These are phyloP conservation scores for Neobulgaria alba DNA, from an alignment of 2,329 filamentous ascomycete genomes.

Conservation along the genomic window DNA sequence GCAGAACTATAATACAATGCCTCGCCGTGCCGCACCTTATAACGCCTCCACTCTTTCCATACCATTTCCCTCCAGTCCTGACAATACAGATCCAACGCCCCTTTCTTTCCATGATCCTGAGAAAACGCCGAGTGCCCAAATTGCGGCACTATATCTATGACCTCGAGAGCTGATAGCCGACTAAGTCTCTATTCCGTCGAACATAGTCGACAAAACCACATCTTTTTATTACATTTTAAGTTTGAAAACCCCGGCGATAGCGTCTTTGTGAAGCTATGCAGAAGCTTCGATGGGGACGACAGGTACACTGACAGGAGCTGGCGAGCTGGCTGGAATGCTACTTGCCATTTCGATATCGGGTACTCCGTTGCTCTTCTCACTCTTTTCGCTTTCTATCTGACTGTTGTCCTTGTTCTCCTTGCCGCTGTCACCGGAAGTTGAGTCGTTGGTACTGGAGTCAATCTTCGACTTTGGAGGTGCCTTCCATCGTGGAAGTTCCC, in stretches of 20 bases:
- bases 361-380: constrained; percentile 49
- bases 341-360: constrained; percentile 53
- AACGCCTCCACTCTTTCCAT: background rate
- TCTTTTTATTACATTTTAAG: too few species aligned
- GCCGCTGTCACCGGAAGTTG: constrained; percentile 41
- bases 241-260: too few species aligned
- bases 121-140: background rate
- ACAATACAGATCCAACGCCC: constrained; percentile 1
- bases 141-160: background rate
- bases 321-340: constrained; percentile 36
- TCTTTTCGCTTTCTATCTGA: constrained; percentile 46
- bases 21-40: background rate
- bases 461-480: constrained; percentile 53
- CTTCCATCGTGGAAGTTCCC: constrained; percentile 77
- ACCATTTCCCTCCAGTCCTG: background rate
- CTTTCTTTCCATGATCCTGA: background rate
- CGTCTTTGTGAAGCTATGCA: too few species aligned
- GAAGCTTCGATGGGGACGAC: constrained; percentile 2
- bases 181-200: too few species aligned
- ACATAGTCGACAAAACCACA: too few species aligned
- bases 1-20: constrained; percentile 11
- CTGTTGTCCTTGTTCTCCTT: constrained; percentile 58
- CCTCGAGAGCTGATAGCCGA: background rate
- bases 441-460: constrained; percentile 37
- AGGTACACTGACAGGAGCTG: constrained; percentile 32